Base-by-base conservation (phyloP, 768 basidiomycete genomes). In the Trametes sanguinea region DNA sequence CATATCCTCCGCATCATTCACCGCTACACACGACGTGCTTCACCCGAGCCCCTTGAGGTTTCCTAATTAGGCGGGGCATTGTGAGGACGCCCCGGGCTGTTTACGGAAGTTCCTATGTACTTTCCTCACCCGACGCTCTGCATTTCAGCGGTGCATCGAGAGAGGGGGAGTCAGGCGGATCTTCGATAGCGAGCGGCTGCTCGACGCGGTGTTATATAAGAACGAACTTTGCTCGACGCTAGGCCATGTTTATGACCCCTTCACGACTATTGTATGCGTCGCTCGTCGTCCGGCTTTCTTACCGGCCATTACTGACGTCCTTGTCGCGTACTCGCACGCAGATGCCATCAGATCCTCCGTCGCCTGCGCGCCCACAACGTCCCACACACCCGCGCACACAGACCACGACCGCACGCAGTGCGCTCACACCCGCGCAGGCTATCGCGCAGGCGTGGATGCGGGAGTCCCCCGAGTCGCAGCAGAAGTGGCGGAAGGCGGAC, bases 361-460 rank as follows among this genome's bases (percentile, higher is more conserved):
- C 70, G 42, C 65, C 60, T 57, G 59, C 66, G 66, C 68, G 54
- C 52, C 64, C 52, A 56, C 71, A 50, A 30, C 72, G 61, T 42
- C 67, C 64, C 56, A 64, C 55, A 37, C 61, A 53, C 29, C 58
- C 55, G 40, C 63, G 63, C 61, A 54, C 69, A 45, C 50, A 57
- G 40, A 30, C 65, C 53, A 63, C 57, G 56, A 42, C 59, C 55
- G 46, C 64, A 27, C 61, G 65, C 42, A 52, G 47, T 22, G 37
- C 63, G 8, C 64, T 80, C 67, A 79, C 85, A 10, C 84, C 85
- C 40, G 83, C 84, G 4, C 83, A 85, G 64, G 80, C 83, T 32
- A 89, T 91, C 71, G 86, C 85, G 39, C 83, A 85, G 44, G 85
- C 85, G 56, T 90, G 89, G 89, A 82, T 80, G 69, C 75, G 77